Evolutionary conservation across 148 eudicot species (phyloP).

Genomic region (Suaeda aralocaspica): DNA sequence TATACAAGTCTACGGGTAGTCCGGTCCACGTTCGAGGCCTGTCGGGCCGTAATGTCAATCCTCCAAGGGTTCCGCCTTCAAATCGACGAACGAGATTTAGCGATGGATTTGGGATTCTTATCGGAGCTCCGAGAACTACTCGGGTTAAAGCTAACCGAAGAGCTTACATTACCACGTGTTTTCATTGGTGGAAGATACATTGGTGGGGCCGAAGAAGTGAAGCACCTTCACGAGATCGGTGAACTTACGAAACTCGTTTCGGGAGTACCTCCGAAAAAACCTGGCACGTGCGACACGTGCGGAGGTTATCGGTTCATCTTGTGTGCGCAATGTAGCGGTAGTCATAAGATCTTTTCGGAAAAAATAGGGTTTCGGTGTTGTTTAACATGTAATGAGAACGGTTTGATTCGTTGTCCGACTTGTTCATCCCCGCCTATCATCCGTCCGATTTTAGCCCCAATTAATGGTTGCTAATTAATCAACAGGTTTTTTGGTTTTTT

Average conservation of each 20-base stretch:
- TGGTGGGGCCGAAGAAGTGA: conserved; percentile 76
- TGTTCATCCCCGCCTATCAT: conserved; percentile 30
- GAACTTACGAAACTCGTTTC: conserved; percentile 57
- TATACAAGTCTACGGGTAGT: conserved; percentile 63
- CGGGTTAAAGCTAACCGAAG: conserved; percentile 15
- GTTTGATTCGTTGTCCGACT: conserved; percentile 67
- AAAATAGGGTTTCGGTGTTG: conserved; percentile 63
- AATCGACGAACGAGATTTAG: conserved; percentile 70
- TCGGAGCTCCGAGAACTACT: conserved; percentile 47
- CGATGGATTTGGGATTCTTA: conserved; percentile 54
- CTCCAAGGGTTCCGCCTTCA: conserved; percentile 47
- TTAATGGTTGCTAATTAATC: background rate
- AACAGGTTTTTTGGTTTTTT: conserved; percentile 3
- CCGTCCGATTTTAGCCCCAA: conserved; percentile 17
- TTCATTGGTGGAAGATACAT: conserved; percentile 64
- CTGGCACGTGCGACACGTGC: conserved; percentile 52
- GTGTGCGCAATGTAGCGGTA: conserved; percentile 69
- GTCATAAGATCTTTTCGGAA: conserved; percentile 56
- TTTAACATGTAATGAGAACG: conserved; percentile 61
- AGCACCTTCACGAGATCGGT: conserved; percentile 60
- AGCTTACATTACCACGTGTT: conserved; percentile 50
- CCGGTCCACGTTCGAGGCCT: conserved; percentile 67
- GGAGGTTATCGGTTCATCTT: conserved; percentile 62
- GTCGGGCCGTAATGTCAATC: conserved; percentile 50
- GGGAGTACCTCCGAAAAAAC: conserved; percentile 32